A percentile compares a stretch with the other conserved stretches of the same genome.
These are phyloP conservation scores for Clavariopsis aquatica DNA, from an alignment of 495 filamentous ascomycete genomes.

Conservation along the genomic window DNA sequence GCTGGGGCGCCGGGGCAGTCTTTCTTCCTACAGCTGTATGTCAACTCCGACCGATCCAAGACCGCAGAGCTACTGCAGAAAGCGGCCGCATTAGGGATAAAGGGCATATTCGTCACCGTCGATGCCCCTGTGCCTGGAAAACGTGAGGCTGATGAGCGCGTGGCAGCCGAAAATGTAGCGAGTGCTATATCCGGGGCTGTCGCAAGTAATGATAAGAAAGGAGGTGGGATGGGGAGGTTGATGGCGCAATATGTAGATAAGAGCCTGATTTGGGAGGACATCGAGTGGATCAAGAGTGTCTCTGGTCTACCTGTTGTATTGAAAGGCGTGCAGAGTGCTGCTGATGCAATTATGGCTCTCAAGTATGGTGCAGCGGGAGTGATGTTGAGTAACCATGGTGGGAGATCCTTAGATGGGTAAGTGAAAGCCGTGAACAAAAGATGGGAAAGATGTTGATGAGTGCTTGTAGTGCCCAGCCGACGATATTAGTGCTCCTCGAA, in stretches of 20 bases:
- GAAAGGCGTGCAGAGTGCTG: slow-evolving; percentile 92
- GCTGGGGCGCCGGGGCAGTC: slow-evolving; percentile 32
- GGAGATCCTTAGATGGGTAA: slow-evolving; percentile 79
- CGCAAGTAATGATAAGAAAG: neutral
- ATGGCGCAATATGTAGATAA: too few relatives aligned
- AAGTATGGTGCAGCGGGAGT: slow-evolving; percentile 83
- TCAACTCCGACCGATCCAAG: slow-evolving; percentile 69
- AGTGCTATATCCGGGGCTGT: neutral
- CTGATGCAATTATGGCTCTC: slow-evolving; percentile 84
- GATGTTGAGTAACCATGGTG: slow-evolving; percentile 94
- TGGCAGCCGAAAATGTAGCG: slow-evolving; percentile 3
- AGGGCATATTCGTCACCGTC: slow-evolving; percentile 67
- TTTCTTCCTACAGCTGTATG: slow-evolving; percentile 82
- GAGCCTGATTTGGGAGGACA: slow-evolving; percentile 84
- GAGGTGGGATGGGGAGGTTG: neutral
- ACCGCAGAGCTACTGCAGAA: slow-evolving; percentile 63
- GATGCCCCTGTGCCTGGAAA: slow-evolving; percentile 47
- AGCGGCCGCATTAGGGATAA: slow-evolving; percentile 60
- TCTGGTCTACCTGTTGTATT: slow-evolving; percentile 94
- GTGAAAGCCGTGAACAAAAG: too few relatives aligned
- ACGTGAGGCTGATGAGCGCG: slow-evolving; percentile 32
- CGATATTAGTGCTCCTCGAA: slow-evolving; percentile 21
- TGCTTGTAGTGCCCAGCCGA: too few relatives aligned
- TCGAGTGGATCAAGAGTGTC: slow-evolving; percentile 86
- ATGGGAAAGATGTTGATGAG: too few relatives aligned